Percentiles rank a stretch among this genome's conserved stretches.
Conservation (phyloP, 352 stramenopile species). For the Phytopythium sindhum region DNA sequence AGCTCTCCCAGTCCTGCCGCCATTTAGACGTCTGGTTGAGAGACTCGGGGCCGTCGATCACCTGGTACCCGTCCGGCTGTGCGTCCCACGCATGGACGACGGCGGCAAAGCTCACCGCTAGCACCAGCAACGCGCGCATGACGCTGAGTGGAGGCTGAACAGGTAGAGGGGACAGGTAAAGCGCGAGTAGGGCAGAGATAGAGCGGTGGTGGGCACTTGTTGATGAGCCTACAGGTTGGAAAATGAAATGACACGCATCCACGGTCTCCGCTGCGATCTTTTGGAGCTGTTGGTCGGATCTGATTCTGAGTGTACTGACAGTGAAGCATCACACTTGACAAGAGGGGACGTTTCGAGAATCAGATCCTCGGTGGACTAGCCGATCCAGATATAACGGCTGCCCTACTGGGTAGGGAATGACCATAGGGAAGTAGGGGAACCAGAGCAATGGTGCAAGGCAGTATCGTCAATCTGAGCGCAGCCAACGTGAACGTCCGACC, state of each 20-base stretch:
- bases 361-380: neutral
- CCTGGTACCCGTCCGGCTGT: slow-evolving; percentile 76
- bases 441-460: too few relatives aligned
- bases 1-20: slow-evolving; percentile 51
- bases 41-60: slow-evolving; percentile 58
- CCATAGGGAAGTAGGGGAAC: too few relatives aligned
- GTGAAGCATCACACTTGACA: neutral
- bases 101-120: neutral
- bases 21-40: slow-evolving; percentile 38
- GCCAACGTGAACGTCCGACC: too few relatives aligned
- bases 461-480: too few relatives aligned
- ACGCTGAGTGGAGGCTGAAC: neutral
- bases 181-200: neutral
- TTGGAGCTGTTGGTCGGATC: neutral
- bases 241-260: neutral
- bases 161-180: neutral
- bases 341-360: neutral
- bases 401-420: too few relatives aligned
- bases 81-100: slow-evolving; percentile 49
- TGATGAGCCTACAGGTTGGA: neutral
- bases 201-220: too few relatives aligned
- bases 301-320: neutral
- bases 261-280: neutral
- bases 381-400: neutral
- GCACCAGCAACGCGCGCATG: slow-evolving; percentile 11